Evolutionary conservation across 345 rosid genomes (phyloP).

Genomic region (Bruguiera parviflora): DNA sequence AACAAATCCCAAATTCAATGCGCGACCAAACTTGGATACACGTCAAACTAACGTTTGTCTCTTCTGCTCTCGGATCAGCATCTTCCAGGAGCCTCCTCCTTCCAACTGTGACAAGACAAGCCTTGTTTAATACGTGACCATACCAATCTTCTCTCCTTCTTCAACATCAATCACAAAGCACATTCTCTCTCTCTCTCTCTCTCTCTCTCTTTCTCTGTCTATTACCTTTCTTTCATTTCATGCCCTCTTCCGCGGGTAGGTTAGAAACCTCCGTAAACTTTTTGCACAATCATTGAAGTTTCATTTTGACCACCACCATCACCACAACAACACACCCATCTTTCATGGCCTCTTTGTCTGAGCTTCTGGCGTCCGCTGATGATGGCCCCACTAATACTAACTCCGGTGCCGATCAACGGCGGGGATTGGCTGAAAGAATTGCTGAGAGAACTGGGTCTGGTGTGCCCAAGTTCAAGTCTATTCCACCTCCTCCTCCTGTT

Average conservation of each 20-base stretch:
- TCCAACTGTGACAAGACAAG: not conserved
- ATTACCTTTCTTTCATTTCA: not conserved
- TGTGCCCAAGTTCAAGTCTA: conserved; percentile 80
- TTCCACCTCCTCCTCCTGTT: conserved; percentile 63
- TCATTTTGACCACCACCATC: conserved; percentile 24
- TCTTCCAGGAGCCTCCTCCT: not conserved
- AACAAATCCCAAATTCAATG: too few species aligned
- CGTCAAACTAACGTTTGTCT: too few species aligned
- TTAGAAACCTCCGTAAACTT: conserved; percentile 34
- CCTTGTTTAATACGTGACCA: conserved; percentile 25
- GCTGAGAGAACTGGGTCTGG: conserved; percentile 62
- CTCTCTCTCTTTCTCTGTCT: not conserved
- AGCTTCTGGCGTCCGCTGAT: conserved; percentile 44
- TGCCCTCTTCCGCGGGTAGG: conserved; percentile 45
- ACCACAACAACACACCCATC: conserved; percentile 28
- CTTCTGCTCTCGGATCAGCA: too few species aligned
- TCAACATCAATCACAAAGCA: not conserved
- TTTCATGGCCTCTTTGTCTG: conserved; percentile 43
- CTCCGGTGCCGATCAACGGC: not conserved
- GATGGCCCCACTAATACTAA: conserved; percentile 13
- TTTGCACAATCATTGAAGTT: conserved; percentile 9
- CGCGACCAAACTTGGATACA: too few species aligned
- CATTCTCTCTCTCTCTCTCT: not conserved
- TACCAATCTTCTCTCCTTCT: not conserved
- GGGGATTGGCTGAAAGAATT: conserved; percentile 40